These are phyloP conservation scores for Xylaria sp. DNA, from an alignment of 2,329 filamentous ascomycete species.

Conservation along the genomic window DNA sequence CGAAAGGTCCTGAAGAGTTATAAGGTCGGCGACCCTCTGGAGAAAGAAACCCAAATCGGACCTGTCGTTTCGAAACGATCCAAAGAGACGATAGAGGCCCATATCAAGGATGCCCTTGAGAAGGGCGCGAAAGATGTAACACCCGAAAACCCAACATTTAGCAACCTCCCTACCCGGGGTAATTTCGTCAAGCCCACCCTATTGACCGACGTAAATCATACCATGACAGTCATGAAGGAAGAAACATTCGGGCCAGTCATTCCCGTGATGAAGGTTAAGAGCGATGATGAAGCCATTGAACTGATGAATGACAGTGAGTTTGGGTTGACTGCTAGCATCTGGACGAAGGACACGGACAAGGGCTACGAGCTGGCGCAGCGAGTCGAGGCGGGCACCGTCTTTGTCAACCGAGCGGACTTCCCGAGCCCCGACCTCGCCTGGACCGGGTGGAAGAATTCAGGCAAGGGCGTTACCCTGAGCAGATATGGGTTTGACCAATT, in stretches of 20 bases:
- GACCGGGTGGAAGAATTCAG: slow-evolving; percentile 98
- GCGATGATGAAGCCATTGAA: slow-evolving; percentile 81
- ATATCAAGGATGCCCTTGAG: slow-evolving; percentile 83
- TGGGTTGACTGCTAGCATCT: slow-evolving; percentile 94
- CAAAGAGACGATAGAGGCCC: slow-evolving; percentile 78
- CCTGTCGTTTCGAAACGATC: slow-evolving; percentile 87
- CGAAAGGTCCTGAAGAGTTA: slow-evolving; percentile 85
- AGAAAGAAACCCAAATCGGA: slow-evolving; percentile 82
- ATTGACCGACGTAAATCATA: slow-evolving; percentile 80
- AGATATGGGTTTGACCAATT: slow-evolving; percentile 95
- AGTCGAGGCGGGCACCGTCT: slow-evolving; percentile 93
- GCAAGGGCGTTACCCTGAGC: slow-evolving; percentile 89
- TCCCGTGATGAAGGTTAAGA: slow-evolving; percentile 85
- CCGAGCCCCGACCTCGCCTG: slow-evolving; percentile 93
- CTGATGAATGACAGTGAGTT: slow-evolving; percentile 97
- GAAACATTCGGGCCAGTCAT: slow-evolving; percentile 97
- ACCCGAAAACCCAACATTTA: slow-evolving; percentile 82
- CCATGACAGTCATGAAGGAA: slow-evolving; percentile 89
- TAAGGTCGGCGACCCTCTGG: slow-evolving; percentile 87
- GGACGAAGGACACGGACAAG: slow-evolving; percentile 85
- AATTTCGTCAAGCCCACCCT: slow-evolving; percentile 92
- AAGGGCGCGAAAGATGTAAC: slow-evolving; percentile 88
- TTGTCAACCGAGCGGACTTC: slow-evolving; percentile 94
- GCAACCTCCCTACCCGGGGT: slow-evolving; percentile 76
- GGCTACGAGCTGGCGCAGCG: slow-evolving; percentile 81